Evolutionary conservation across 768 basidiomycete species (phyloP).

Genomic region (Hemileccinum impolitum): DNA sequence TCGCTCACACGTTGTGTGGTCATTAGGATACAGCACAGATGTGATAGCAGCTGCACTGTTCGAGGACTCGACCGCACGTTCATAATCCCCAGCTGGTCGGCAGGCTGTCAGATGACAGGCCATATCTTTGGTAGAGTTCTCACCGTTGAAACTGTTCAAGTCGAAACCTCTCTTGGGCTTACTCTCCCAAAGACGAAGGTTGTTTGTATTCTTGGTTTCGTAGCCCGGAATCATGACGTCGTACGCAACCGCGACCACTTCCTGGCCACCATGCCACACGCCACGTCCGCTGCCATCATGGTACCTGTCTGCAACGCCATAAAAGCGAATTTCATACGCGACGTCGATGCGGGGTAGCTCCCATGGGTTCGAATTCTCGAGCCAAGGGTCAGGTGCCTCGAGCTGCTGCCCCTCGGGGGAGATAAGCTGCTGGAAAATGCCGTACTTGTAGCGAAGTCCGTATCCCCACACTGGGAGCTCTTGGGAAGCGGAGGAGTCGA

Average conservation of each 20-base stretch:
- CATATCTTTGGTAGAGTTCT: neutral
- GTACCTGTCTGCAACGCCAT: conserved; percentile 74
- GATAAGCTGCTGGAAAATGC: conserved; percentile 94
- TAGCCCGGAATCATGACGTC: conserved; percentile 92
- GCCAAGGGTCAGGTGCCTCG: conserved; percentile 92
- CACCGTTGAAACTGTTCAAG: conserved; percentile 92
- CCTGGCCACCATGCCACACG: conserved; percentile 85
- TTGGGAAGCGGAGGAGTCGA: conserved; percentile 88
- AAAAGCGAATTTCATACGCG: conserved; percentile 81
- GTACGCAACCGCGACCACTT: conserved; percentile 90
- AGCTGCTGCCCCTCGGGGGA: conserved; percentile 80
- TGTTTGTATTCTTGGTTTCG: conserved; percentile 83
- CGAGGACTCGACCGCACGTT: conserved; percentile 80
- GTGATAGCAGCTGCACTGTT: conserved; percentile 94
- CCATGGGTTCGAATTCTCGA: conserved; percentile 86
- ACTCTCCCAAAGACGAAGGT: conserved; percentile 80
- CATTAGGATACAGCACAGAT: conserved; percentile 93
- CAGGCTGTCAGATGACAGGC: conserved; percentile 1
- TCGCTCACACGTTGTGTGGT: conserved; percentile 65
- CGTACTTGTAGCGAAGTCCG: conserved; percentile 88
- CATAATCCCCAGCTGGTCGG: conserved; percentile 82
- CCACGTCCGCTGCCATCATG: conserved; percentile 58
- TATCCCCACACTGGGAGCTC: conserved; percentile 96
- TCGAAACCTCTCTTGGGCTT: conserved; percentile 91
- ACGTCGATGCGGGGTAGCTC: conserved; percentile 86